Base-by-base conservation (phyloP, 441 rosid species). In the Gossypium armourianum region DNA sequence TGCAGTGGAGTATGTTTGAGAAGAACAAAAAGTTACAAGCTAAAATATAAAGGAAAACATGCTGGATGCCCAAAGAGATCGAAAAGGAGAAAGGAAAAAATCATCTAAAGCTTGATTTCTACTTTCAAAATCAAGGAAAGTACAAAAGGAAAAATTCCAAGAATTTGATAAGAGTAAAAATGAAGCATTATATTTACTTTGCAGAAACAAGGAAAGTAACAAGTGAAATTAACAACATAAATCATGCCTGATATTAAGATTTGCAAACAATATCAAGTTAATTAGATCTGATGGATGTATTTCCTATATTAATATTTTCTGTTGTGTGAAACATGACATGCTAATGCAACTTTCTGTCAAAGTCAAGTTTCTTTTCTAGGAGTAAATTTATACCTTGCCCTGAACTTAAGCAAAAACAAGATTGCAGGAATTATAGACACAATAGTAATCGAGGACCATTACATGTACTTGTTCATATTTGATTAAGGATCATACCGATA, bases 381-480 rank as follows among this genome's bases (percentile, higher is more conserved):
- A 45, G 36, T 45, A 64, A 64, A 45, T 45, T 47, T 64, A 21
- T 64, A 47, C 23, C 32, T 21, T 21, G 29, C 12, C 32, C 29
- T 45, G 32, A 64, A n/a, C 15, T 45, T 47, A 45, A 45, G 55
- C 69, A 64, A 45, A 9, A 64, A 45, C 36, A 47, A 47, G 69
- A 64, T 7, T 50, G 58, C 24, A 66, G 15, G 58, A 66, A 49
- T 66, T 26, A 26, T 15, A 29, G 69, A 47, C 9, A 17, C 45
- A 36, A 61, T 61, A 28, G 4, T 19, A 63, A 63, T 45, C 55
- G 45, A 64, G 55, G 55, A 64, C 28, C 55, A 64, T n/a, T 64
- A 45, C 36, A 50, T 3, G 16, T 21, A 47, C 40, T 23, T 13
- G 56, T 9, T 47, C 56, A 16, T 15, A 21, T 66, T 66, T 50